Percentiles rank a stretch among this genome's conserved stretches.
phyloP scores from a whole-genome alignment of 2,329 filamentous ascomycete genomes.

The Botrytis sinoallii region DNA sequence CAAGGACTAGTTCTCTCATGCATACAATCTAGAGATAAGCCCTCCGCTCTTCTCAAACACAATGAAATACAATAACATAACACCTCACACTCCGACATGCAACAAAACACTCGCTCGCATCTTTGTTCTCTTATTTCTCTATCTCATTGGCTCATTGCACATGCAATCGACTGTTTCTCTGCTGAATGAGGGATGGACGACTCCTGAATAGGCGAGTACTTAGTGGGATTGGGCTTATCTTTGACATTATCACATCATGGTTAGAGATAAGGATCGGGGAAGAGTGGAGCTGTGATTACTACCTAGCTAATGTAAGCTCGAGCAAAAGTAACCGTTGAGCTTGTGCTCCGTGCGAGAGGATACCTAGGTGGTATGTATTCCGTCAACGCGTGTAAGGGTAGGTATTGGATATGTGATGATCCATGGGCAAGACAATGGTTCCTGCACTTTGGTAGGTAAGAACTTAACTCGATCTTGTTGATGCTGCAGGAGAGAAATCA shows the following conservation, averaged over 20 bases:
- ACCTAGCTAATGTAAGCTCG: neutral
- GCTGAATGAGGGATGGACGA: neutral
- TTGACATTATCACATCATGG: neutral
- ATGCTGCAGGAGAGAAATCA: neutral
- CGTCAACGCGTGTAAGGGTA: neutral
- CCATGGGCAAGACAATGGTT: neutral
- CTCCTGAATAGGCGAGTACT: conserved; percentile 11
- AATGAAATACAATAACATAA: conserved; percentile 15
- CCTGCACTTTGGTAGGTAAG: neutral
- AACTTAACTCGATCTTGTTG: neutral
- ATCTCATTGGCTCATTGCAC: neutral
- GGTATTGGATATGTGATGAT: neutral
- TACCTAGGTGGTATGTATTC: no score
- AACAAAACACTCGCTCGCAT: neutral
- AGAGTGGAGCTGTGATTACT: neutral
- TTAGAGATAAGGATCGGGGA: neutral
- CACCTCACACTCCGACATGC: conserved; percentile 3
- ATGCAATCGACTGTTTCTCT: neutral
- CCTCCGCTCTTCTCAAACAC: neutral
- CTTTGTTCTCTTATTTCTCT: neutral
- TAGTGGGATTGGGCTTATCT: neutral
- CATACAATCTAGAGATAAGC: neutral
- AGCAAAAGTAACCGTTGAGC: neutral
- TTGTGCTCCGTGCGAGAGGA: neutral
- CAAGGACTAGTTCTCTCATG: neutral